phyloP scores from a whole-genome alignment of 2,329 filamentous ascomycete species.

The Arachnopeziza araneosa region DNA sequence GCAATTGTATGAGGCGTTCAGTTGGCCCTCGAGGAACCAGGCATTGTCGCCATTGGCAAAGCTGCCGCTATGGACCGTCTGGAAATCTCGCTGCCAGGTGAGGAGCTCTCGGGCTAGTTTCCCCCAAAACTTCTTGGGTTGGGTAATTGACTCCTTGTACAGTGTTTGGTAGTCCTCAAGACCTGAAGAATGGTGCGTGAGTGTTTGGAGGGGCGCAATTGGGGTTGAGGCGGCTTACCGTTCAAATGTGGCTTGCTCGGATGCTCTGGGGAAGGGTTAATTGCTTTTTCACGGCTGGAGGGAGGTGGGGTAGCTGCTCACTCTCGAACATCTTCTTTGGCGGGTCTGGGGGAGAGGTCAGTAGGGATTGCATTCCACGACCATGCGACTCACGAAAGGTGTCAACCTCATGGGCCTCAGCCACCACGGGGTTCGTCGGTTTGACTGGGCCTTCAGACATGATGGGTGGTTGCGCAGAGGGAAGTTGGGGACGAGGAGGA shows the following conservation, averaged over 20 bases:
- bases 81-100: constrained; percentile 85
- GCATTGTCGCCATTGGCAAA: constrained; percentile 76
- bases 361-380: background rate
- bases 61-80: constrained; percentile 77
- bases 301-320: constrained; percentile 37
- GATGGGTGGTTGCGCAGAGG: background rate
- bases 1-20: constrained; percentile 97
- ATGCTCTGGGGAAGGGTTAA: constrained; percentile 49
- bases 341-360: constrained; percentile 41
- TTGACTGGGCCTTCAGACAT: constrained; percentile 39
- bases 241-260: constrained; percentile 62
- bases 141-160: constrained; percentile 80
- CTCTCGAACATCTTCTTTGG: constrained; percentile 63
- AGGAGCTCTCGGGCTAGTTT: constrained; percentile 80
- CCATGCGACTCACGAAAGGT: background rate
- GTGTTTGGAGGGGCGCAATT: background rate
- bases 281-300: constrained; percentile 12
- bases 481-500: background rate
- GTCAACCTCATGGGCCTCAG: constrained; percentile 1
- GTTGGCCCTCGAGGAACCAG: constrained; percentile 89
- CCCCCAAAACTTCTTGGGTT: constrained; percentile 88
- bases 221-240: constrained; percentile 42
- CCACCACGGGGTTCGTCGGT: constrained; percentile 37
- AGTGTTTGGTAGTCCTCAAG: constrained; percentile 62
- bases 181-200: constrained; percentile 34